Evolutionary conservation across 73 alveolate species (phyloP), one percentile per base, ranked within the genome.

Genomic region (Uronychia binucleata): DNA sequence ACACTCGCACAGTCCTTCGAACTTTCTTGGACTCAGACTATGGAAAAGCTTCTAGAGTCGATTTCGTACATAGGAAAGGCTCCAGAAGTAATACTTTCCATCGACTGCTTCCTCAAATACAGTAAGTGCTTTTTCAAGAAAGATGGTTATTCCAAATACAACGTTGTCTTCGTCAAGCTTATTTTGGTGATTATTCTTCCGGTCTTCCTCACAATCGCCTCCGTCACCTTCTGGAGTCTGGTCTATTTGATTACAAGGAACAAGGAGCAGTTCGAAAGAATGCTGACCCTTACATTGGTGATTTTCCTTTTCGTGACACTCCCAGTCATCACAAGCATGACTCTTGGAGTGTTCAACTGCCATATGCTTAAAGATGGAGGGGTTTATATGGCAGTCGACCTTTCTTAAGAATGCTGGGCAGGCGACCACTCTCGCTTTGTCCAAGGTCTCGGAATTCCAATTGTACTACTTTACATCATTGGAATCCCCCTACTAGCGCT

Each of bases 21-120:
- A 30, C 78, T 91, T n/a, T 82, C 80, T 29, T 87, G 93, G 93
- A 86, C 93, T 13, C 82, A 79, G 1, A 59, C 84, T 8, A 27
- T 87, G 28, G 57, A 67, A 31, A 82, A 77, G 28, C 75, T 79
- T 59, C 78, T 87, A 27, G 85, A 77, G 30, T 74, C 78, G 1
- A 57, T 86, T 8, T 74, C 88, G 14, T 57, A 57, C 35, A 27
- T 91, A 13, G 75, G 84, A 1, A 28, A 57, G 28, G 86, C 88
- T 19, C 74, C 92, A 28, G 92, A 91, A 59, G 57, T 67, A 25
- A 84, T 90, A 25, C 46, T 87, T 34, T 91, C 96, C 0, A 33
- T 91, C 34, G 96, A 91, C 59, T 91, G 96, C 80, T 46, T 77
- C 26, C 57, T 79, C 5, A 46, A 46, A 46, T 5, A 46, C 19